phyloP scores from a whole-genome alignment of 2,329 filamentous ascomycete genomes.

The Fusarium decemcellulare region DNA sequence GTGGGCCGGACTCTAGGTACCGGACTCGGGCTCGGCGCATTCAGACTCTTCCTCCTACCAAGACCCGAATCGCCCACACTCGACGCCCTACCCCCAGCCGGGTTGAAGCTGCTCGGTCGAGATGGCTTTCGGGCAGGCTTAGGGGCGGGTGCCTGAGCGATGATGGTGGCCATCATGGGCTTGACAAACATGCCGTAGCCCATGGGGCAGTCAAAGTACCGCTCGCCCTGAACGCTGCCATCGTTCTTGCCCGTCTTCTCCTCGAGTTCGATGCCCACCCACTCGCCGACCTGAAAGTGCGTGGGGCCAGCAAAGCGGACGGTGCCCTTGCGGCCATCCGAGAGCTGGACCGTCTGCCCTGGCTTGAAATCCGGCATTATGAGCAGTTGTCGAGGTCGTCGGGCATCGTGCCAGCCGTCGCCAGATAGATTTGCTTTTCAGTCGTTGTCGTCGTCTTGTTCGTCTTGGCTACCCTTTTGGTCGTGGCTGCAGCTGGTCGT shows the following conservation, averaged over 20 bases:
- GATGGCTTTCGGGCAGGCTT: slow-evolving; percentile 56
- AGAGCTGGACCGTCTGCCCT: slow-evolving; percentile 85
- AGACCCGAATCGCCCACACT: slow-evolving; percentile 66
- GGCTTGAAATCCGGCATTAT: slow-evolving; percentile 69
- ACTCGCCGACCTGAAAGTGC: slow-evolving; percentile 84
- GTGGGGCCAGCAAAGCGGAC: slow-evolving; percentile 88
- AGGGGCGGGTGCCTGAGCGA: slow-evolving; percentile 62
- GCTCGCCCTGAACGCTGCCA: slow-evolving; percentile 87
- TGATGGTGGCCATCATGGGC: slow-evolving; percentile 75
- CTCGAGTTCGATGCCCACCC: slow-evolving; percentile 91
- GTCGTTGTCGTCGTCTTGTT: slow-evolving; percentile 1
- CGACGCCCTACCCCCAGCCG: slow-evolving; percentile 56
- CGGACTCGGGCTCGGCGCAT: slow-evolving; percentile 81
- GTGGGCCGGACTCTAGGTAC: slow-evolving; percentile 70
- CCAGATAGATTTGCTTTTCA: slow-evolving; percentile 6
- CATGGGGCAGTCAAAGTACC: slow-evolving; percentile 90
- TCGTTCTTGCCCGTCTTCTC: slow-evolving; percentile 92
- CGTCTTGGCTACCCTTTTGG: slow-evolving; percentile 10
- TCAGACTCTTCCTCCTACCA: slow-evolving; percentile 76
- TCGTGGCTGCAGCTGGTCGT: slow-evolving; percentile 11
- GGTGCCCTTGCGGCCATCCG: slow-evolving; percentile 81
- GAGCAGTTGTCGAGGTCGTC: slow-evolving; percentile 38
- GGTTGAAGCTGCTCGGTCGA: slow-evolving; percentile 66
- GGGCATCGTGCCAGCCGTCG: slow-evolving; percentile 51
- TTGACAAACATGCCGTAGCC: slow-evolving; percentile 88